Conservation (phyloP, 345 rosid species). For the Ceriops zippeliana region DNA sequence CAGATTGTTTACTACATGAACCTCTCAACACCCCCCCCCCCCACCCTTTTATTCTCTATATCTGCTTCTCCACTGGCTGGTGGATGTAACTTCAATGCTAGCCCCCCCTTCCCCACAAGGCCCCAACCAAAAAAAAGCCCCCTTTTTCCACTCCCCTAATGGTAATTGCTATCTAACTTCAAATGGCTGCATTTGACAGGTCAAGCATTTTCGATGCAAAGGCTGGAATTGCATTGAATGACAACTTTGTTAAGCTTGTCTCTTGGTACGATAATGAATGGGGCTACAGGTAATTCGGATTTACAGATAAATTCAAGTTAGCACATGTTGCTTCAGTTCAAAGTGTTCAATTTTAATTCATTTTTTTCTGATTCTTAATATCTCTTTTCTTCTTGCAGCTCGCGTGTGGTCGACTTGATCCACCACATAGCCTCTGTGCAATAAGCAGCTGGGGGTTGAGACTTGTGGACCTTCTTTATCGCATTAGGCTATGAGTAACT, state of each 20-base stretch:
- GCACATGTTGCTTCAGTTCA: too few relatives aligned
- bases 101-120: neutral
- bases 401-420: constrained; percentile 57
- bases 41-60: too few relatives aligned
- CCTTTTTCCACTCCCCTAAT: too few relatives aligned
- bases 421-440: constrained; percentile 37
- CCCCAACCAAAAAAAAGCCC: neutral
- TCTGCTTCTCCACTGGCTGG: neutral
- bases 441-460: neutral
- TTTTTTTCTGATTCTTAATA: neutral
- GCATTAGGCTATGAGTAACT: too few relatives aligned
- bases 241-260: constrained; percentile 22
- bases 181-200: neutral
- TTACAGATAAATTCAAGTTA: neutral
- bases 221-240: constrained; percentile 26
- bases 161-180: neutral
- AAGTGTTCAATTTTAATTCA: neutral
- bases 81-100: neutral
- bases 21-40: too few relatives aligned
- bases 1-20: too few relatives aligned
- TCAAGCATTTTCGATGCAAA: constrained; percentile 26
- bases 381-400: constrained; percentile 24
- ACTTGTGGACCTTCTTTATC: neutral
- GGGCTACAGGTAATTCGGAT: constrained; percentile 24
- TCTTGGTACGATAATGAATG: constrained; percentile 26